Conservation (phyloP, 2,329 filamentous ascomycete genomes). For the Paramyrothecium sp. region DNA sequence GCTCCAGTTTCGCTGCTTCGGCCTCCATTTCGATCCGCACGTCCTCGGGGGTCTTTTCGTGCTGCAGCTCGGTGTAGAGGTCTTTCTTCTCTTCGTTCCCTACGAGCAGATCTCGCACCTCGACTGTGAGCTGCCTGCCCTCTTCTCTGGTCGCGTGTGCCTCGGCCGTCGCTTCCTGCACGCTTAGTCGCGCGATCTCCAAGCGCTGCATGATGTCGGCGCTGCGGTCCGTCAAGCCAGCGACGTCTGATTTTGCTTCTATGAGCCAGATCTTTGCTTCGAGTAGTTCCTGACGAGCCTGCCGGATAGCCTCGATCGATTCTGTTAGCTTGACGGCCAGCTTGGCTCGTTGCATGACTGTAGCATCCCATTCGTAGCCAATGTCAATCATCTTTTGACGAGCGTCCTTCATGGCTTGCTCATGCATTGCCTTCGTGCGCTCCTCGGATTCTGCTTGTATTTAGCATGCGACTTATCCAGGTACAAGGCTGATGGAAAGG, state of each 20-base stretch:
- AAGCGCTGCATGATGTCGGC: constrained; percentile 53
- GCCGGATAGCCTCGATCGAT: constrained; percentile 60
- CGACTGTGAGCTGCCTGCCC: constrained; percentile 24
- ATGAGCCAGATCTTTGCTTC: constrained; percentile 69
- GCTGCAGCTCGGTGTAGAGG: constrained; percentile 41
- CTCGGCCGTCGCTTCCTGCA: constrained; percentile 34
- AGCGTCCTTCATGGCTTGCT: constrained; percentile 29
- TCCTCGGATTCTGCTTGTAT: constrained; percentile 32
- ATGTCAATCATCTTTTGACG: constrained; percentile 44
- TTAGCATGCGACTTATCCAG: constrained; percentile 12
- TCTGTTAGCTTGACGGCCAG: constrained; percentile 53
- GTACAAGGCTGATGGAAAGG: background rate
- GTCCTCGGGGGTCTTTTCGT: constrained; percentile 56
- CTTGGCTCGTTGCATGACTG: constrained; percentile 55
- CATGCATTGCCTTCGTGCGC: constrained; percentile 24
- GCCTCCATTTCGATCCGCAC: constrained; percentile 73
- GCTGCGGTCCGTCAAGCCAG: constrained; percentile 67
- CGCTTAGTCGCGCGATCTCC: constrained; percentile 39
- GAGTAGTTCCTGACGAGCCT: constrained; percentile 61
- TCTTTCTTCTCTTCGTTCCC: constrained; percentile 36
- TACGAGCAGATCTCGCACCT: constrained; percentile 38
- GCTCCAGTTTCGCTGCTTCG: constrained; percentile 72
- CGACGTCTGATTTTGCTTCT: constrained; percentile 80
- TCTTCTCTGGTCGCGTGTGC: constrained; percentile 33
- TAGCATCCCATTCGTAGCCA: constrained; percentile 52